phyloP scores from a whole-genome alignment of 2,329 filamentous ascomycete genomes.

The Talaromyces sp. region DNA sequence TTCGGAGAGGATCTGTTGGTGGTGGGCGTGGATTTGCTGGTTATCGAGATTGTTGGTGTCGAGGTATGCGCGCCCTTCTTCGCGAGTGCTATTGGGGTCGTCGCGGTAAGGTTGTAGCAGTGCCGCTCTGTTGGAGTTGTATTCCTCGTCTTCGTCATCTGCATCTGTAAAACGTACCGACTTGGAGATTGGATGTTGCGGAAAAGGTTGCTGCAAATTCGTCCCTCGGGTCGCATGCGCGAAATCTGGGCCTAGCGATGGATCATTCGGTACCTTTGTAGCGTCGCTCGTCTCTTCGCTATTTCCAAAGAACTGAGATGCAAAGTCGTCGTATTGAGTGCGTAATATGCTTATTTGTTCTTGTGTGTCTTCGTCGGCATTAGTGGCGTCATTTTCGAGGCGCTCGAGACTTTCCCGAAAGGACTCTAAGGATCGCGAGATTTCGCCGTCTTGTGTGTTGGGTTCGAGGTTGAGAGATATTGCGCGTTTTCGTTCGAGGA shows the following conservation, averaged over 20 bases:
- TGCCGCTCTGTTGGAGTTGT: slow-evolving; percentile 53
- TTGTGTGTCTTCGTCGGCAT: slow-evolving; percentile 52
- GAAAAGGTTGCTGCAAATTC: slow-evolving; percentile 42
- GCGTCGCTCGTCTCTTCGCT: slow-evolving; percentile 48
- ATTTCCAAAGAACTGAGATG: slow-evolving; percentile 73
- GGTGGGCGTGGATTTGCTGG: slow-evolving; percentile 81
- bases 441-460: slow-evolving; percentile 81
- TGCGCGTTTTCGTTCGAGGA: slow-evolving; percentile 86
- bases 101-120: slow-evolving; percentile 62
- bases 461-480: slow-evolving; percentile 74
- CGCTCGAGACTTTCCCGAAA: slow-evolving; percentile 75
- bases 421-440: slow-evolving; percentile 82
- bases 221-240: slow-evolving; percentile 52
- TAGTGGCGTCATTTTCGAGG: slow-evolving; percentile 54
- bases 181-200: slow-evolving; percentile 55
- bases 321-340: slow-evolving; percentile 72
- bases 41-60: slow-evolving; percentile 65
- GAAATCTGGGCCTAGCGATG: slow-evolving; percentile 61
- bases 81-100: slow-evolving; percentile 41
- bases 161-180: slow-evolving; percentile 84
- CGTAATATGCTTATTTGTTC: slow-evolving; percentile 67
- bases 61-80: slow-evolving; percentile 27
- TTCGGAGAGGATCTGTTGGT: slow-evolving; percentile 73
- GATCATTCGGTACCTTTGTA: slow-evolving; percentile 60
- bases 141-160: slow-evolving; percentile 45